Base-by-base conservation (phyloP, 805 yeast species). In the Scheffersomyces stipitis region DNA sequence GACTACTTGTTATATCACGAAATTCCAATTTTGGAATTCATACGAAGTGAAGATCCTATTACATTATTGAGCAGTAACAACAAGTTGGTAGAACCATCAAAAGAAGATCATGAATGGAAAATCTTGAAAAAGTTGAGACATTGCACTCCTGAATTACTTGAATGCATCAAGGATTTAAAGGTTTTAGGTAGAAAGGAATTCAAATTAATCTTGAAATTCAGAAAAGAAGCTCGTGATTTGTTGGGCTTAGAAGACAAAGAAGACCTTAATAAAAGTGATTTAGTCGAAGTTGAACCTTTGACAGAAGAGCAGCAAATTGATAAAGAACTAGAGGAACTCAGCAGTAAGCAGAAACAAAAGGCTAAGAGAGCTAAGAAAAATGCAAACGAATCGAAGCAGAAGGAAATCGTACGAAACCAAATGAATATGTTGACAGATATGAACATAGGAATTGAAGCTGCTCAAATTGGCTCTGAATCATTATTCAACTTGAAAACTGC, bases 161-260 rank as follows among this genome's bases (percentile, higher is more conserved):
- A 83, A 48, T 88, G 96, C 60, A 71, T 91, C 51, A 86, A 84
- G 56, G 99, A 93, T 75, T 75, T 93, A 58, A 88, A 87, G 60
- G 97, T 91, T 4, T 73, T 93, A 37, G 99, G 99, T 49, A 88
- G 80, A 61, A 91, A 89, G 54, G 99, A 93, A 62, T 93, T 93
- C 69, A 83, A 91, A 53, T 64, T 71, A 58, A 75, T 93, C 36
- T 69, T 93, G 42, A 86, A 79, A 61, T 93, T 97, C 87, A 81
- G 99, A 66, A 79, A 83, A 49, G 81, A 82, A 36, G 91, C 96
- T 1, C 78, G 99, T 55, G 86, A 78, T 20, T 62, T 81, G 18
- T 68, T 93, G 28, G 95, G 86, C 8, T 60, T 90, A 7, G 81
- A 81, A 36, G 78, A 73, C 30, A 58, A 65, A 34, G 81, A 78